Conservation (phyloP, 305 asterid genomes). For the Caryopteris hybrid region DNA sequence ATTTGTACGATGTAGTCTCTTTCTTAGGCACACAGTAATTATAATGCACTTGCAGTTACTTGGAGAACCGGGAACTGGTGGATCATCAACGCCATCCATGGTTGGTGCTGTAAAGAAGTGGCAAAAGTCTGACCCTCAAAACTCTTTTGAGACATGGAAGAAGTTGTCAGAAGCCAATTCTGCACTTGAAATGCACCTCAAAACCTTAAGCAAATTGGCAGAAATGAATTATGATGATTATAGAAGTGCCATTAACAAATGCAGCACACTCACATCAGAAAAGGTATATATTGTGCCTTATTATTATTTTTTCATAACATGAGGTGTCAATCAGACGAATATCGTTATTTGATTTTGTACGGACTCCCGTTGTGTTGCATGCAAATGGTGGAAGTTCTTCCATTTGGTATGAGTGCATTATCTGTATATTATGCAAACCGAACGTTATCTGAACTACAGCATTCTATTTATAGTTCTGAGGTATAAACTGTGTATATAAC, state of each 20-base stretch:
- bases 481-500: neutral
- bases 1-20: constrained; percentile 3
- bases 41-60: constrained; percentile 54
- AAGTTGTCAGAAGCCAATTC: constrained; percentile 70
- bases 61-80: constrained; percentile 98
- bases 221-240: constrained; percentile 49
- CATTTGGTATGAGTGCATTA: neutral
- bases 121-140: constrained; percentile 82
- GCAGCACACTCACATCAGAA: constrained; percentile 60
- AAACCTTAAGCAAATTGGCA: constrained; percentile 61
- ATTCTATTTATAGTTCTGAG: neutral
- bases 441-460: neutral
- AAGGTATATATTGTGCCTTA: constrained; percentile 45
- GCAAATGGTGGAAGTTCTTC: neutral
- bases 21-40: constrained; percentile 23
- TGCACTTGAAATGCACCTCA: constrained; percentile 71
- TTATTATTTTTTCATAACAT: constrained; percentile 4
- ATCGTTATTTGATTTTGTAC: neutral
- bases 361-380: neutral
- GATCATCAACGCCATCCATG: constrained; percentile 98
- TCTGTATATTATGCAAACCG: neutral
- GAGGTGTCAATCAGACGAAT: neutral
- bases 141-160: constrained; percentile 72
- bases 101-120: constrained; percentile 97
- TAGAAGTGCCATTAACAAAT: constrained; percentile 47